These are phyloP conservation scores for Eragrostis nindensis DNA, from an alignment of 176 grass and related monocot species.

Conservation along the genomic window DNA sequence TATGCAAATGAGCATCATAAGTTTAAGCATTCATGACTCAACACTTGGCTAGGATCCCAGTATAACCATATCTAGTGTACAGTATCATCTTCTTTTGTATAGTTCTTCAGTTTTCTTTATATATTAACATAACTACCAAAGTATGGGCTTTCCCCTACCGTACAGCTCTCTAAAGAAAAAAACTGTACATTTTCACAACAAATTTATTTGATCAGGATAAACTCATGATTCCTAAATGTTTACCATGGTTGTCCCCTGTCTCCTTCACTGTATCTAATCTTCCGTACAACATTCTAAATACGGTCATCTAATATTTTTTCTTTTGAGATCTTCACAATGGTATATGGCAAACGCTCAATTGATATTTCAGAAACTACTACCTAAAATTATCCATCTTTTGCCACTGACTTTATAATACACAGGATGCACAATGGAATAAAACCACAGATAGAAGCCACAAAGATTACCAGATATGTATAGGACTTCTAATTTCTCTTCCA, in stretches of 20 bases:
- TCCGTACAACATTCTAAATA: conserved; percentile 22
- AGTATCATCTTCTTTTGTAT: too few species aligned
- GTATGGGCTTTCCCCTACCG: too few species aligned
- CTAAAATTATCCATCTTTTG: conserved; percentile 20
- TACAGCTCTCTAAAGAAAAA: too few species aligned
- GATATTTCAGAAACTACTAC: conserved; percentile 28
- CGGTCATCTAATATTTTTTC: not conserved
- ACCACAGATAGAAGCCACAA: too few species aligned
- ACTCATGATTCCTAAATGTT: conserved; percentile 8
- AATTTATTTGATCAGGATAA: conserved; percentile 23
- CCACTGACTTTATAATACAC: conserved; percentile 26
- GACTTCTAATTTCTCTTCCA: too few species aligned
- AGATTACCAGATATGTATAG: too few species aligned
- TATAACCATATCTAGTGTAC: conserved; percentile 20
- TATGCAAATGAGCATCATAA: conserved; percentile 9
- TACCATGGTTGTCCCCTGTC: not conserved
- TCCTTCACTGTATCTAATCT: conserved; percentile 36
- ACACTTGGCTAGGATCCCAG: conserved; percentile 1
- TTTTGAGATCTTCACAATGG: conserved; percentile 4
- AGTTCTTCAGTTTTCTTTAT: too few species aligned
- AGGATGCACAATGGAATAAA: conserved; percentile 18
- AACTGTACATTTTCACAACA: not conserved
- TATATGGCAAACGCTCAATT: not conserved
- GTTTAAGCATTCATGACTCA: conserved; percentile 1
- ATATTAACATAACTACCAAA: too few species aligned